These are phyloP conservation scores for Jimgerdemannia flammicorona DNA, from an alignment of 192 early-diverging fungal genomes.

Conservation along the genomic window DNA sequence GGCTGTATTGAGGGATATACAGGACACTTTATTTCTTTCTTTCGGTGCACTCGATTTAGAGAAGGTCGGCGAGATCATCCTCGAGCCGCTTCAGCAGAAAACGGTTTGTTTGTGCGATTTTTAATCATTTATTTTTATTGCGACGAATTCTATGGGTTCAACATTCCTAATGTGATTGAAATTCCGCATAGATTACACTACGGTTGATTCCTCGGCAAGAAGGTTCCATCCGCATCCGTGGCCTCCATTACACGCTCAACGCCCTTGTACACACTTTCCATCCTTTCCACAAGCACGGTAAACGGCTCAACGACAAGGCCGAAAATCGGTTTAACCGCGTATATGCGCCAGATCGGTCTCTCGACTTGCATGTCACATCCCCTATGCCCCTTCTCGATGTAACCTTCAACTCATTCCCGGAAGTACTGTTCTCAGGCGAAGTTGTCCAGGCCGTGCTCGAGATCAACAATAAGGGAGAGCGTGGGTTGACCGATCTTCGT, in stretches of 20 bases:
- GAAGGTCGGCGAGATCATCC: slow-evolving; percentile 37
- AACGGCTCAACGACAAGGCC: slow-evolving; percentile 72
- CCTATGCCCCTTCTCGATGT: slow-evolving; percentile 85
- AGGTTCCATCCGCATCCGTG: slow-evolving; percentile 68
- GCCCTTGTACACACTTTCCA: slow-evolving; percentile 71
- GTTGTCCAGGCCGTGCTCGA: slow-evolving; percentile 68
- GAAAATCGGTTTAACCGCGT: slow-evolving; percentile 53
- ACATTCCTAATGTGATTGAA: no score
- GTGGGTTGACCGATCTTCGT: slow-evolving; percentile 63
- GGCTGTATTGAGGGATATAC: background rate
- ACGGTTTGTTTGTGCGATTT: slow-evolving; percentile 21
- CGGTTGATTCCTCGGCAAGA: slow-evolving; percentile 67
- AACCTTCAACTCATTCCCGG: slow-evolving; percentile 71
- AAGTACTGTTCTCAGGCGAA: slow-evolving; percentile 78
- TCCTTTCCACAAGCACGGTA: slow-evolving; percentile 62
- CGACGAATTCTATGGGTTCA: background rate
- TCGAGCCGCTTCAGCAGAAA: slow-evolving; percentile 48
- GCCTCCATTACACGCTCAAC: slow-evolving; percentile 75
- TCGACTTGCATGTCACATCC: slow-evolving; percentile 71
- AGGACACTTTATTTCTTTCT: background rate
- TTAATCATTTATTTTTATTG: background rate
- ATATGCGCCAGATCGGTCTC: slow-evolving; percentile 68
- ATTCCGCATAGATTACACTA: slow-evolving; percentile 53
- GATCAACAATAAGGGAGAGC: slow-evolving; percentile 80
- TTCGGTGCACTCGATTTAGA: slow-evolving; percentile 61